A percentile compares a stretch with the other conserved stretches of the same genome.
Evolutionary conservation across 2,329 filamentous ascomycete species (phyloP).

Genomic region (Paecilomyces sp.): DNA sequence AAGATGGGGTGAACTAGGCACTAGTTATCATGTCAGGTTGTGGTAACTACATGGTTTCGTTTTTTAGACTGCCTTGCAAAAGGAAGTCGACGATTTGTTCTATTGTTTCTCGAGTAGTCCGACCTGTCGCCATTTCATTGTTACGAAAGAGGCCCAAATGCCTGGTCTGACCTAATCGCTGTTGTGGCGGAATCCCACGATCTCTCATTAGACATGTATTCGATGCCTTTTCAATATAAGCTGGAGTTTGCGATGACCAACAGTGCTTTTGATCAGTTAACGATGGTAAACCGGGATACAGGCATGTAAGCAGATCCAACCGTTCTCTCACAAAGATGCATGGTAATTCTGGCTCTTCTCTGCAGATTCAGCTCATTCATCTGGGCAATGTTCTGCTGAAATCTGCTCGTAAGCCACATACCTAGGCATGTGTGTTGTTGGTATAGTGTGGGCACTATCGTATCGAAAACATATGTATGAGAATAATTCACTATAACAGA

Average conservation of each 20-base stretch:
- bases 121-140: too few relatives aligned
- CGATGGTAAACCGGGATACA: constrained; percentile 18
- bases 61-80: too few relatives aligned
- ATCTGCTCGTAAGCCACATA: not conserved
- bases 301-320: constrained; percentile 8
- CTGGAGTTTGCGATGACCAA: constrained; percentile 17
- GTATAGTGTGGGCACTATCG: not conserved
- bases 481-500: too few relatives aligned
- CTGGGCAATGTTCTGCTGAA: constrained; percentile 14
- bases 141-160: constrained; percentile 4
- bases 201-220: constrained; percentile 20
- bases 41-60: too few relatives aligned
- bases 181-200: constrained; percentile 21
- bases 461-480: not conserved
- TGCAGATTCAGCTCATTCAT: constrained; percentile 8
- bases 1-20: too few relatives aligned
- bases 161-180: constrained; percentile 12
- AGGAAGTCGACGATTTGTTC: too few relatives aligned
- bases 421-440: not conserved
- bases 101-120: too few relatives aligned
- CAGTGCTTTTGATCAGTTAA: constrained; percentile 15
- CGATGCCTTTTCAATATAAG: constrained; percentile 17
- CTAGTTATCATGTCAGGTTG: too few relatives aligned
- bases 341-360: constrained; percentile 9
- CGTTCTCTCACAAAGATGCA: constrained; percentile 11